Conservation (phyloP, 1,139 yeast species). For the Blastobotrys indianensis region DNA sequence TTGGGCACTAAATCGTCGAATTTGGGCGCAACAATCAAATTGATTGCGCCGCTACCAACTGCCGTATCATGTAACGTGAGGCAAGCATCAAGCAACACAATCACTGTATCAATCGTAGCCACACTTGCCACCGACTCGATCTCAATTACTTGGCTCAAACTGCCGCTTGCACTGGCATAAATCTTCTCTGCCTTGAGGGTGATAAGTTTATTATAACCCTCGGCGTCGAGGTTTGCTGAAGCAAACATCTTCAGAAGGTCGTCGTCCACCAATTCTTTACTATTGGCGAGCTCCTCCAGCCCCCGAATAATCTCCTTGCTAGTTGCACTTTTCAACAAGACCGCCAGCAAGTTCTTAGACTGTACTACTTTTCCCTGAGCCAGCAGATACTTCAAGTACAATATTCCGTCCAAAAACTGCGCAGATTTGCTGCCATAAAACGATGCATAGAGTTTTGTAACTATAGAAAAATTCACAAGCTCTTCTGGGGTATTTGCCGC, state of each 20-base stretch:
- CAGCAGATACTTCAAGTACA: constrained; percentile 21
- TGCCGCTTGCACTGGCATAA: background rate
- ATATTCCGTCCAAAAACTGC: constrained; percentile 20
- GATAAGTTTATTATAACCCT: constrained; percentile 13
- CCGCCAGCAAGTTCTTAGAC: constrained; percentile 16
- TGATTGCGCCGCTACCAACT: constrained; percentile 16
- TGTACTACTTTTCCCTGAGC: constrained; percentile 18
- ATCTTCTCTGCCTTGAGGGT: constrained; percentile 1
- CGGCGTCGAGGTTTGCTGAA: background rate
- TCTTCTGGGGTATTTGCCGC: constrained; percentile 1
- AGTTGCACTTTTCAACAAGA: constrained; percentile 5
- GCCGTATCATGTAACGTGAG: constrained; percentile 15
- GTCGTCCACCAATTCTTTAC: constrained; percentile 12
- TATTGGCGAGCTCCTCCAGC: background rate
- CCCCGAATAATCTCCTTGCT: background rate
- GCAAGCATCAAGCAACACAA: constrained; percentile 22
- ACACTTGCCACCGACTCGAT: background rate
- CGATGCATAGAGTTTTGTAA: constrained; percentile 21
- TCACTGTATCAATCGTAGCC: constrained; percentile 17
- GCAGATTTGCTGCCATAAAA: constrained; percentile 12
- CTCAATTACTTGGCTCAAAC: background rate
- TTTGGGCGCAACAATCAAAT: constrained; percentile 16
- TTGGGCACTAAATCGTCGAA: constrained; percentile 10
- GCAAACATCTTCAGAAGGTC: constrained; percentile 8
- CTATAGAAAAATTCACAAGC: constrained; percentile 10